Base-by-base conservation (phyloP, 2,329 filamentous ascomycete species). In the Scorias spongiosa region DNA sequence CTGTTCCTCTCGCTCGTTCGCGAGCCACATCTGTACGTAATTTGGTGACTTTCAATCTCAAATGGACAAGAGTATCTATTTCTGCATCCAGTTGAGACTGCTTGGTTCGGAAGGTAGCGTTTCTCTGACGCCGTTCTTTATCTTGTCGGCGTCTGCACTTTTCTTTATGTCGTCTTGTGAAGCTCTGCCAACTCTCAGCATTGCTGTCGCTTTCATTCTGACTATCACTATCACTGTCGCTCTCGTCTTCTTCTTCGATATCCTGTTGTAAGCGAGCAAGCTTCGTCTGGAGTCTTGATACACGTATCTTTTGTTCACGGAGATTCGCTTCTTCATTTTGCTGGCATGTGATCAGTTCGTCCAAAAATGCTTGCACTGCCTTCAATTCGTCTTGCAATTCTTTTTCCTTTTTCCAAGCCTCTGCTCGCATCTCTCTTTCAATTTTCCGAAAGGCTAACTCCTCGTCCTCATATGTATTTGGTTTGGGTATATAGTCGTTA, bases 231-330 rank as follows among this genome's bases (percentile, higher is more conserved):
- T n/a, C 53, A 56, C 57, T 56, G 53, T 54, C 57, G 61, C 60
- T 60, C 58, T 58, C 60, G 49, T 11, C 32, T 5, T 36, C 32
- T 9, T 36, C 32, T 36, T 36, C 32, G 11, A 10, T n/a, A 32
- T 36, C 32, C 9, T 36, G 11, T 15, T 36, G 32, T 5, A 36
- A 15, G 32, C 15, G 32, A 36, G 12, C 15, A 12, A 36, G 32
- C 32, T 36, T 9, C 3, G 32, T 9, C 15, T 36, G 32, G 4
- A 36, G 9, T 9, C 9, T 36, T 4, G 11, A 5, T 12, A 9
- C 9, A 3, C 15, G 32, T 9, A 4, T 36, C 15, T 36, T 9
- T 9, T 12, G 15, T 12, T 36, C 15, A 3, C 32, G 9, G 9
- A 36, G 32, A 12, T 36, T 15, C 9, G 9, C 11, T 15, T 3